Percentiles rank a stretch among this genome's conserved stretches.
Evolutionary conservation across 805 yeast genomes (phyloP).

Genomic region (Saturnispora kantuleensis): DNA sequence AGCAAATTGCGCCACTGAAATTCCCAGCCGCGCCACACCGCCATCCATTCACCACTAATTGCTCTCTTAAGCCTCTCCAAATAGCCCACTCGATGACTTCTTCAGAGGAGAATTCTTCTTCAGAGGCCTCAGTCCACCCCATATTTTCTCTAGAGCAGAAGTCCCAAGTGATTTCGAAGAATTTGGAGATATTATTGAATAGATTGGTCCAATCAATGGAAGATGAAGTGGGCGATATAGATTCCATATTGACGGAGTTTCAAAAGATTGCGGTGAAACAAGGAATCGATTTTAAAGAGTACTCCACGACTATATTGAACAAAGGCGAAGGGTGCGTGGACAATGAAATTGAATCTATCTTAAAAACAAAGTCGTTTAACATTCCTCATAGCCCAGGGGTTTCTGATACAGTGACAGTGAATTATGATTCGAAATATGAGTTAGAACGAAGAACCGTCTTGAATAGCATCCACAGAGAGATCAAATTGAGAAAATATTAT

Average conservation of each 20-base stretch:
- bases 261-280: conserved; percentile 3
- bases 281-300: not conserved
- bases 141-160: not conserved
- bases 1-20: too few relatives aligned
- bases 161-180: not conserved
- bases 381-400: not conserved
- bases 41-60: too few relatives aligned
- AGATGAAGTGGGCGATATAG: conserved; percentile 22
- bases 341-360: conserved; percentile 1
- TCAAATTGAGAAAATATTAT: conserved; percentile 8
- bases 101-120: not conserved
- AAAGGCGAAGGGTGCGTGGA: not conserved
- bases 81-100: not conserved
- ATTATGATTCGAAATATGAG: conserved; percentile 5
- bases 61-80: not conserved
- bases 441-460: conserved; percentile 1
- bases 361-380: not conserved
- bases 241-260: conserved; percentile 8
- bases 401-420: not conserved
- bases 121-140: conserved; percentile 3
- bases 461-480: conserved; percentile 7
- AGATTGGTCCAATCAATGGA: conserved; percentile 21
- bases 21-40: too few relatives aligned
- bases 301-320: not conserved
- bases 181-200: conserved; percentile 18